Conservation (phyloP, 257 asterid species). For the Rubia yunnanensis region DNA sequence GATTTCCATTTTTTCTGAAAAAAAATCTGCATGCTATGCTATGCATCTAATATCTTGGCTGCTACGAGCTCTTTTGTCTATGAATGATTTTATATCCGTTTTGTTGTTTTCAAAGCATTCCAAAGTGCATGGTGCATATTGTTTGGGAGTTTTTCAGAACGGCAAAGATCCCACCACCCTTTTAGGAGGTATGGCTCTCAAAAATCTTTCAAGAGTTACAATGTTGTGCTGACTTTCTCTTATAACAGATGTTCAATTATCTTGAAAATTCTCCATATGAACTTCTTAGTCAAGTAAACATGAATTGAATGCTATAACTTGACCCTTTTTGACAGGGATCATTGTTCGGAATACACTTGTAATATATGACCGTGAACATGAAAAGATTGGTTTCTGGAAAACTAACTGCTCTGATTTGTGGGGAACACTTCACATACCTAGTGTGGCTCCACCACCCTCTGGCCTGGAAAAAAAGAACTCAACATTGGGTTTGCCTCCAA, state of each 20-base stretch:
- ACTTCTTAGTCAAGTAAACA: background rate
- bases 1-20: constrained; percentile 4
- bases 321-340: constrained; percentile 45
- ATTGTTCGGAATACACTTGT: constrained; percentile 96
- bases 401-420: constrained; percentile 94
- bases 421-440: constrained; percentile 62
- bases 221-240: background rate
- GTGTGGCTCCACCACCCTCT: constrained; percentile 49
- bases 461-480: constrained; percentile 28
- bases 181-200: constrained; percentile 60
- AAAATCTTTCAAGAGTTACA: background rate
- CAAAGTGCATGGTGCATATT: constrained; percentile 89
- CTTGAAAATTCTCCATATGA: background rate
- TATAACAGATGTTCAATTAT: background rate
- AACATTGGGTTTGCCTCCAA: constrained; percentile 37
- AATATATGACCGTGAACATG: constrained; percentile 88
- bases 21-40: background rate
- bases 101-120: constrained; percentile 54
- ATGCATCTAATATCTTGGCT: background rate
- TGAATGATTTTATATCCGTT: constrained; percentile 12
- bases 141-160: constrained; percentile 95
- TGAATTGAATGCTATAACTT: background rate
- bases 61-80: constrained; percentile 6
- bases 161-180: constrained; percentile 98
- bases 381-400: constrained; percentile 91